Evolutionary conservation across 331 rosid species (phyloP).

Genomic region (Spiraea crenata): DNA sequence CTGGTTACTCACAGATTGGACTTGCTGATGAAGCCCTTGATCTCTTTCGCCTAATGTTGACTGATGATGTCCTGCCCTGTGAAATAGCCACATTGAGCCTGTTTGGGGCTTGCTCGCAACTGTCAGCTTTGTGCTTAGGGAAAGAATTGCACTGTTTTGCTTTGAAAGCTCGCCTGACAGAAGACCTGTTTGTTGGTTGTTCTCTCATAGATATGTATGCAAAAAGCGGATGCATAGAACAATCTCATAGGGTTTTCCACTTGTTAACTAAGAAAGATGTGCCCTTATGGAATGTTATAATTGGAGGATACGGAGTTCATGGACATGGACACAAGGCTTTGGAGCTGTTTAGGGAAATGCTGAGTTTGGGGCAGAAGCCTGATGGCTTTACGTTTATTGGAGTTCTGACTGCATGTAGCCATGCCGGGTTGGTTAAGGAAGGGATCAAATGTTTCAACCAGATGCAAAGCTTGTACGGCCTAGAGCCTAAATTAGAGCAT

Average conservation of each 20-base stretch:
- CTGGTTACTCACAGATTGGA: slow-evolving; percentile 59
- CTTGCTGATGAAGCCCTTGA: slow-evolving; percentile 63
- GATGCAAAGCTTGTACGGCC: slow-evolving; percentile 55
- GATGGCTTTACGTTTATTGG: slow-evolving; percentile 76
- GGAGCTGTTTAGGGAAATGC: slow-evolving; percentile 67
- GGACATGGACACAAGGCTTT: slow-evolving; percentile 71
- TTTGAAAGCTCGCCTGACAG: slow-evolving; percentile 43
- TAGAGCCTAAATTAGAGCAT: slow-evolving; percentile 70
- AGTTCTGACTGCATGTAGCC: slow-evolving; percentile 76
- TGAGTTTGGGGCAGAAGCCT: slow-evolving; percentile 42
- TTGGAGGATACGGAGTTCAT: slow-evolving; percentile 76
- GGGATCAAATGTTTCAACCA: slow-evolving; percentile 55
- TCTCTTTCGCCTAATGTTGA: slow-evolving; percentile 63
- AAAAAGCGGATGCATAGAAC: slow-evolving; percentile 73
- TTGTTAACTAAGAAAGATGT: slow-evolving; percentile 44
- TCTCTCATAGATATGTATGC: slow-evolving; percentile 87
- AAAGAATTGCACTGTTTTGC: slow-evolving; percentile 73
- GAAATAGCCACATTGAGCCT: slow-evolving; percentile 48
- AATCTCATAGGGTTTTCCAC: slow-evolving; percentile 53
- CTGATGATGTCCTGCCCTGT: slow-evolving; percentile 36
- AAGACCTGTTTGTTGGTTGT: slow-evolving; percentile 60
- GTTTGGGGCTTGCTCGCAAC: slow-evolving; percentile 72
- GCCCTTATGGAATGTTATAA: slow-evolving; percentile 75
- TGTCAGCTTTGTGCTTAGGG: slow-evolving; percentile 64
- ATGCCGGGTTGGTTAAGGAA: slow-evolving; percentile 64